Evolutionary conservation across 2,329 filamentous ascomycete genomes (phyloP), one percentile per base, ranked within the genome.

Genomic region (Akanthomyces dipterigenus): DNA sequence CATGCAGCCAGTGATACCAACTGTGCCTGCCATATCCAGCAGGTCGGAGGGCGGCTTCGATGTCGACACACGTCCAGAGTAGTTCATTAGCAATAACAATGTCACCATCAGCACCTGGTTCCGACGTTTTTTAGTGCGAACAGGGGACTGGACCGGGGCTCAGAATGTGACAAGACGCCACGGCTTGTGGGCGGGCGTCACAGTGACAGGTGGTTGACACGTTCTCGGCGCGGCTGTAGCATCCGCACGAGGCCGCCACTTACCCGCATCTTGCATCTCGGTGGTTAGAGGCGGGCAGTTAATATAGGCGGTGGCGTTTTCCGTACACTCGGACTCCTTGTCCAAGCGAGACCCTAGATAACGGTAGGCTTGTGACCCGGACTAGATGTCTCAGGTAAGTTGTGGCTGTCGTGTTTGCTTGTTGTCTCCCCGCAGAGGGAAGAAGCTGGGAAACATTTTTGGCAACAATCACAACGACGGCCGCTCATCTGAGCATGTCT

Each of bases 131-230:
- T 55, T 56, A 56, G 54, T 57, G 55, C n/a, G 14, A 34, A 48
- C 31, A 42, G 28, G 22, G 22, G 43, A 45, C 28, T 20, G 22
- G 22, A 40, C 50, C 50, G 34, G 28, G 55, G 14, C 42, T 28
- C 28, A 26, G 20, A 49, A 49, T 58, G 55, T 58, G 55, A 58
- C 45, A 31, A 34, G 34, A 58, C 55, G 55, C 55, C 55, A 57
- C 31, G 42, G 34, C 20, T 49, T 48, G 54, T 56, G 20, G 20
- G 55, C 34, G 43, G 16, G 31, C 31, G 43, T 49, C 20, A 16
- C 1, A 50, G 55, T 46, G 55, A 50, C 56, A 53, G 56, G 36
- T 36, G 8, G 18, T 51, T 60, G 57, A 46, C 57, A 60, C 56
- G 50, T 43, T 43, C 34, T 50, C 51, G 56, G 45, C 55, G 46